Evolutionary conservation across 257 asterid genomes (phyloP).

Genomic region (Fraxinus anomala): DNA sequence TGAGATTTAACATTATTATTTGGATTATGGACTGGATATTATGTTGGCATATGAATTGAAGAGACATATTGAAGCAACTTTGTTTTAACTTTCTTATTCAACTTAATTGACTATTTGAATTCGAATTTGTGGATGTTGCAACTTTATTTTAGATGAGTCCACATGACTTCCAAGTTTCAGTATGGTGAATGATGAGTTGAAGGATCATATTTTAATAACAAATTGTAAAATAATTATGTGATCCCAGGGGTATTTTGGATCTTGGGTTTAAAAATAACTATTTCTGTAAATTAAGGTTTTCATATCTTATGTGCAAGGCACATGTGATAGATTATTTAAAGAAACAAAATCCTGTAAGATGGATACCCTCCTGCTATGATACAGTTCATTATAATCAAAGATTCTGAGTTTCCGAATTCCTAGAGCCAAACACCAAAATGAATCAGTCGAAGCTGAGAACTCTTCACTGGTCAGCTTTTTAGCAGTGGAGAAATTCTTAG

Average conservation of each 20-base stretch:
- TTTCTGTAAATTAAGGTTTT: no score
- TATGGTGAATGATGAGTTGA: neutral
- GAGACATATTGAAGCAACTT: neutral
- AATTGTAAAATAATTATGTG: neutral
- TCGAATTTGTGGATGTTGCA: neutral
- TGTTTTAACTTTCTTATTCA: neutral
- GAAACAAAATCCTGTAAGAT: neutral
- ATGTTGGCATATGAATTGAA: neutral
- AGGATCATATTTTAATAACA: neutral
- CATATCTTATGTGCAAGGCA: conserved; percentile 4
- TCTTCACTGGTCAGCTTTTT: neutral
- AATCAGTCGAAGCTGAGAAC: neutral
- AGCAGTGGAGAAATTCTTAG: neutral
- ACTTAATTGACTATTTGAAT: neutral
- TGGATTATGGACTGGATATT: neutral
- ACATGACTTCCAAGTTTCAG: neutral
- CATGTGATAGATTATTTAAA: neutral
- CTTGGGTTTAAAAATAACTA: neutral
- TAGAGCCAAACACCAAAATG: neutral
- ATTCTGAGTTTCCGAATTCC: neutral
- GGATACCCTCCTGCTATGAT: neutral
- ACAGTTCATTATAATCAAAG: neutral
- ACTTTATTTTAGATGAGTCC: neutral
- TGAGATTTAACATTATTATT: neutral
- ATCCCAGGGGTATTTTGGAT: neutral